A percentile compares a stretch with the other conserved stretches of the same genome.
These are phyloP conservation scores for Fusarium sp. DNA, from an alignment of 2,329 filamentous ascomycete species.

Conservation along the genomic window DNA sequence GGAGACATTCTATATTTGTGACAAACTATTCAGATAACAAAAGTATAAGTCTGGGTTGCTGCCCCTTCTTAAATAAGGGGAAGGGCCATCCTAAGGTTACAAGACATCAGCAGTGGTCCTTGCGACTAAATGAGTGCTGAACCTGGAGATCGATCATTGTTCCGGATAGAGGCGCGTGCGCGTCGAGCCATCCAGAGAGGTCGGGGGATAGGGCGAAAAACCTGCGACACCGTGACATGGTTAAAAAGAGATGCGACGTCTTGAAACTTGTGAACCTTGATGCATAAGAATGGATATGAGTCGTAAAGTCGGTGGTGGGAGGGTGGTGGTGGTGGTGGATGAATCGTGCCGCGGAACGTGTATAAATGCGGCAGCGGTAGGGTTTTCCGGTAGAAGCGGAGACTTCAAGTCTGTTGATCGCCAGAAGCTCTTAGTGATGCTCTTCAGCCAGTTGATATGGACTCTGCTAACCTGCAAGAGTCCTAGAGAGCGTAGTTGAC, in stretches of 20 bases:
- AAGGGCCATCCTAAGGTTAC: slow-evolving; percentile 51
- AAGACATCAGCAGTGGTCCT: slow-evolving; percentile 50
- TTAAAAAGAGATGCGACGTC: slow-evolving; percentile 45
- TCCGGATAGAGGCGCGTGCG: slow-evolving; percentile 30
- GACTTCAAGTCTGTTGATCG: slow-evolving; percentile 51
- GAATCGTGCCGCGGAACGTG: slow-evolving; percentile 22
- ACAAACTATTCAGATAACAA: slow-evolving; percentile 43
- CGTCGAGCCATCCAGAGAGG: slow-evolving; percentile 34
- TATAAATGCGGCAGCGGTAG: slow-evolving; percentile 16
- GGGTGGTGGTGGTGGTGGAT: slow-evolving; percentile 14
- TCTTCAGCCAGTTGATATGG: slow-evolving; percentile 45
- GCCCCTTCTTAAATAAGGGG: slow-evolving; percentile 36
- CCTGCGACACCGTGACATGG: slow-evolving; percentile 49
- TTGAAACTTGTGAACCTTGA: slow-evolving; percentile 41
- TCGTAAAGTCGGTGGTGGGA: slow-evolving; percentile 24
- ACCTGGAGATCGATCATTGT: slow-evolving; percentile 45
- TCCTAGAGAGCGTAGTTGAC: slow-evolving; percentile 65
- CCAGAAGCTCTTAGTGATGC: slow-evolving; percentile 50
- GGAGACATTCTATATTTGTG: slow-evolving; percentile 42
- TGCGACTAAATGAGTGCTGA: slow-evolving; percentile 50
- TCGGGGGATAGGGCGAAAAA: slow-evolving; percentile 34
- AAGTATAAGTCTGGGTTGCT: slow-evolving; percentile 39
- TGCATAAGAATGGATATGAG: slow-evolving; percentile 31
- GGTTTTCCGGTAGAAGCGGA: slow-evolving; percentile 38
- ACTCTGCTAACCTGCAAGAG: slow-evolving; percentile 57